phyloP scores from a whole-genome alignment of 305 asterid species.

The Fraxinus paxiana region DNA sequence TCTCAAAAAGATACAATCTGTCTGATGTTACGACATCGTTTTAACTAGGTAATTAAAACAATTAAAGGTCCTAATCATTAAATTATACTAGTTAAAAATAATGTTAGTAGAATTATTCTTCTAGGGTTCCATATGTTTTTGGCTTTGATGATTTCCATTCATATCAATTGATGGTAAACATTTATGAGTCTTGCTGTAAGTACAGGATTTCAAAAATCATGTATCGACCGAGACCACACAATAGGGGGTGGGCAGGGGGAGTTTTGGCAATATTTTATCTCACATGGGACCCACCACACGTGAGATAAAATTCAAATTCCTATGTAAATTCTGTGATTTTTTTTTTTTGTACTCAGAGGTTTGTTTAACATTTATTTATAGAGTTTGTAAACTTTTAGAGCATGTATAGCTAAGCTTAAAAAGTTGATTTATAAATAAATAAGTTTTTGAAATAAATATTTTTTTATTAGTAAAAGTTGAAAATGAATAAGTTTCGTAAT shows the following conservation, averaged over 20 bases:
- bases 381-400: background rate
- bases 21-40: constrained; percentile 5
- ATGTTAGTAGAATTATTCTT: constrained; percentile 9
- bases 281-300: too few species aligned
- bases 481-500: background rate
- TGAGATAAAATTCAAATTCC: too few species aligned
- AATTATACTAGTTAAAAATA: background rate
- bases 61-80: constrained; percentile 10
- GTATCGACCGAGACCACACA: too few species aligned
- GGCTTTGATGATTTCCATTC: background rate
- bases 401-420: background rate
- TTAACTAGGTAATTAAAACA: constrained; percentile 12
- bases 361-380: too few species aligned
- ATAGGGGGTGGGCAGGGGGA: too few species aligned
- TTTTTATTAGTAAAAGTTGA: background rate
- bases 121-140: constrained; percentile 9
- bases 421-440: background rate
- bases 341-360: too few species aligned
- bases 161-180: background rate
- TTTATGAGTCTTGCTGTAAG: too few species aligned
- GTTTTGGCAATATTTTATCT: too few species aligned
- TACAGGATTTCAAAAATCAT: too few species aligned
- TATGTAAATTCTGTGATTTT: too few species aligned
- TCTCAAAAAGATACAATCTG: constrained; percentile 19
- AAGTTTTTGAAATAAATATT: background rate